Conservation (phyloP, 306 rosid genomes). For the Astragalus glycyphyllos region DNA sequence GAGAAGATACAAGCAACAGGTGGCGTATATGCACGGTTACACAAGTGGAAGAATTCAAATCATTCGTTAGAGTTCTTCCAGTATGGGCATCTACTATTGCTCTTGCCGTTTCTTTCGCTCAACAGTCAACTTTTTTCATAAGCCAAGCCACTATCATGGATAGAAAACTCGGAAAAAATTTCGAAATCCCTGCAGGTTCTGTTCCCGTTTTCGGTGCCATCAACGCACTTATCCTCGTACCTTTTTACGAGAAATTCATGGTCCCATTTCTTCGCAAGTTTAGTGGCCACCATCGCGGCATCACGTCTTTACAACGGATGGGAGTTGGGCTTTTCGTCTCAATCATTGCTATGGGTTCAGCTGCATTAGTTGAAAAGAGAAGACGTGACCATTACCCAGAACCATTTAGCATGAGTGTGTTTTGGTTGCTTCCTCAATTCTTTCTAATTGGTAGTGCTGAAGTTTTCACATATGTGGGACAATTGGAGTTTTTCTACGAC, state of each 20-base stretch:
- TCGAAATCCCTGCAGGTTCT: constrained; percentile 61
- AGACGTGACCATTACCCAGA: constrained; percentile 43
- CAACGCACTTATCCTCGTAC: constrained; percentile 59
- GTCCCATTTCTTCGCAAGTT: constrained; percentile 55
- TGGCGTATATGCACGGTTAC: constrained; percentile 65
- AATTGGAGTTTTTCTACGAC: constrained; percentile 70
- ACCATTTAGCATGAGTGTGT: constrained; percentile 51
- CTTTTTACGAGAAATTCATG: constrained; percentile 58
- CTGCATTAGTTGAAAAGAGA: constrained; percentile 56
- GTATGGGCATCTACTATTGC: constrained; percentile 62
- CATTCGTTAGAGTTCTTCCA: constrained; percentile 56
- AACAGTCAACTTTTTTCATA: constrained; percentile 65
- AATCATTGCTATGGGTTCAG: constrained; percentile 53
- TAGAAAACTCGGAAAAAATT: constrained; percentile 47
- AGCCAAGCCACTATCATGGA: constrained; percentile 57
- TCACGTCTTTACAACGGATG: constrained; percentile 65
- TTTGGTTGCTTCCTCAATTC: constrained; percentile 71
- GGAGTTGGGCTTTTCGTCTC: constrained; percentile 65
- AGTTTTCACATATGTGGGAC: constrained; percentile 73
- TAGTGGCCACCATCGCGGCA: constrained; percentile 66
- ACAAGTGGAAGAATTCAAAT: constrained; percentile 68
- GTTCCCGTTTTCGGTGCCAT: constrained; percentile 53
- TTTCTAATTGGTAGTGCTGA: constrained; percentile 62
- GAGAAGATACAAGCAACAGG: constrained; percentile 40
- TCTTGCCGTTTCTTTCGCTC: constrained; percentile 58